Percentiles rank a stretch among this genome's conserved stretches.
phyloP scores from a whole-genome alignment of 805 yeast genomes.

The Diddensiella caesifluorescens region DNA sequence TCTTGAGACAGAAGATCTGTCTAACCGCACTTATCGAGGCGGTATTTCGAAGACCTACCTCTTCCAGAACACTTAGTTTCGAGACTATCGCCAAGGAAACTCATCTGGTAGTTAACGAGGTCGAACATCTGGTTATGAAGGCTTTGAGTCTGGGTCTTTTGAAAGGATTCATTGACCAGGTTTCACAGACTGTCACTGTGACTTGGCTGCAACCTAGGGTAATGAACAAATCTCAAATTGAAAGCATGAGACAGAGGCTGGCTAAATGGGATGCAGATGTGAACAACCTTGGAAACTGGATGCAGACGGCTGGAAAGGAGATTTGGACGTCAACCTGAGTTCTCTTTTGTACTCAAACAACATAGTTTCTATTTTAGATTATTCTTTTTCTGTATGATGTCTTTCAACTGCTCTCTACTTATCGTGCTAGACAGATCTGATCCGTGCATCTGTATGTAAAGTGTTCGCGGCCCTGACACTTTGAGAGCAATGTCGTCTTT shows the following conservation, averaged over 20 bases:
- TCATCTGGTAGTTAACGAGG: slow-evolving; percentile 60
- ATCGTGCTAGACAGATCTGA: background rate
- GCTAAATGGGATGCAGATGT: slow-evolving; percentile 77
- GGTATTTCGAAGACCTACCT: slow-evolving; percentile 69
- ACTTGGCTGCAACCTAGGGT: slow-evolving; percentile 97
- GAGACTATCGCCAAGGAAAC: slow-evolving; percentile 69
- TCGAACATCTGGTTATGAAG: slow-evolving; percentile 87
- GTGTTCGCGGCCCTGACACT: background rate
- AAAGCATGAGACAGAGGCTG: slow-evolving; percentile 66
- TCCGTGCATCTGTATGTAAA: background rate
- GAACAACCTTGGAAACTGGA: slow-evolving; percentile 53
- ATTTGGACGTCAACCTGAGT: slow-evolving; percentile 47
- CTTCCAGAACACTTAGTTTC: slow-evolving; percentile 68
- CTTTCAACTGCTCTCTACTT: background rate
- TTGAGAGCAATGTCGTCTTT: slow-evolving; percentile 1
- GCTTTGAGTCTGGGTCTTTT: slow-evolving; percentile 79
- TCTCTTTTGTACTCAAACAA: background rate
- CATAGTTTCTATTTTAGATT: slow-evolving; percentile 1
- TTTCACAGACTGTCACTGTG: slow-evolving; percentile 67
- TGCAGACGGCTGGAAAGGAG: slow-evolving; percentile 56
- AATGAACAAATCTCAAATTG: slow-evolving; percentile 75
- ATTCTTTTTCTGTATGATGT: background rate
- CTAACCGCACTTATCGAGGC: slow-evolving; percentile 87
- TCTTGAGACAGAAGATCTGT: slow-evolving; percentile 84
- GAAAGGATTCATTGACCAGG: slow-evolving; percentile 88